These are phyloP conservation scores for Leishmania aethiopica DNA, from an alignment of 208 protist species.

Conservation along the genomic window DNA sequence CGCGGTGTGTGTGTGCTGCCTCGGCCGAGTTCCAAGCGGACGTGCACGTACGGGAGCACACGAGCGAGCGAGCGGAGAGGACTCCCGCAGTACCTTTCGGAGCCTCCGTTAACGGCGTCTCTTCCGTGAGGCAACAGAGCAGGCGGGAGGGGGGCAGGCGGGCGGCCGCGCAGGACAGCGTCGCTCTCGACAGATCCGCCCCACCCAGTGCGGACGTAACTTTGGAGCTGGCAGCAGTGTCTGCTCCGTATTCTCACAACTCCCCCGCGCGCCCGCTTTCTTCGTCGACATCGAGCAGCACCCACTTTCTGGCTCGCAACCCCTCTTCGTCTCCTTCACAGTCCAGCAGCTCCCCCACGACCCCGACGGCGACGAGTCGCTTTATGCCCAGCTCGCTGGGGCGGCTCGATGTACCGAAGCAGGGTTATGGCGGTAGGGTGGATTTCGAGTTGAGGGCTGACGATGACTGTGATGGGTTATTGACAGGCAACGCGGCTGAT, in stretches of 20 bases:
- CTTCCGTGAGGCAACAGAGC: neutral
- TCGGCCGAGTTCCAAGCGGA: neutral
- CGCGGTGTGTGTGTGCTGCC: slow-evolving; percentile 9
- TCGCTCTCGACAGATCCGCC: neutral
- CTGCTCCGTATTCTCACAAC: neutral
- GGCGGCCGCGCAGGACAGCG: too few relatives aligned
- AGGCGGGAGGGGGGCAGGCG: neutral
- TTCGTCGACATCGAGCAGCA: neutral
- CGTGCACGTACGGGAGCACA: neutral
- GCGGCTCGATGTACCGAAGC: neutral
- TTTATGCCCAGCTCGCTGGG: neutral
- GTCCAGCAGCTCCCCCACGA: slow-evolving; percentile 16
- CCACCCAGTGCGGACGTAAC: neutral
- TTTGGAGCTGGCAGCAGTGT: neutral
- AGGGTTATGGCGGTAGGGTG: neutral
- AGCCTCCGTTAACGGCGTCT: neutral
- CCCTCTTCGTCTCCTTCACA: neutral
- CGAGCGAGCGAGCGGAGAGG: neutral
- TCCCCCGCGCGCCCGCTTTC: neutral
- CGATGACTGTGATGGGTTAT: neutral
- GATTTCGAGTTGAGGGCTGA: neutral
- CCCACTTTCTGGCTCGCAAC: neutral
- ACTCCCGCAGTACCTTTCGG: neutral
- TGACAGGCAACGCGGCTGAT: neutral
- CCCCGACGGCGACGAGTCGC: slow-evolving; percentile 2